Evolutionary conservation across 257 asterid species (phyloP).

Genomic region (Gentiana dahurica): DNA sequence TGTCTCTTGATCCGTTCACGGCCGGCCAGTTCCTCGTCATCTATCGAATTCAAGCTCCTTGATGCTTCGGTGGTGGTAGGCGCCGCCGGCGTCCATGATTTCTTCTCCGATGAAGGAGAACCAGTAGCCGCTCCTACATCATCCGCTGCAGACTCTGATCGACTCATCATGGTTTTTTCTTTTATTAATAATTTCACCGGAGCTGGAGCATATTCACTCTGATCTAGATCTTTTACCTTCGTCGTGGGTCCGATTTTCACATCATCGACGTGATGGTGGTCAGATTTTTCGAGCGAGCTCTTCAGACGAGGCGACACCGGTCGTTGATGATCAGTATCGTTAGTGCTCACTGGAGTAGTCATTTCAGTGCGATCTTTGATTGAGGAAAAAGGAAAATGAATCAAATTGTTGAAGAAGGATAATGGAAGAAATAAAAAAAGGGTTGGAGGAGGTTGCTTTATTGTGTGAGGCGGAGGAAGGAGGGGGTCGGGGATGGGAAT

Average conservation of each 20-base stretch:
- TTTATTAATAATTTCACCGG: not conserved
- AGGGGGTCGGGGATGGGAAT: too few species aligned
- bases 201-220: not conserved
- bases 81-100: not conserved
- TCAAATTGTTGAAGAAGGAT: constrained; percentile 3
- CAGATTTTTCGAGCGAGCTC: too few species aligned
- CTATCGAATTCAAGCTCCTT: not conserved
- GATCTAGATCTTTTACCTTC: not conserved
- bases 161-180: not conserved
- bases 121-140: not conserved
- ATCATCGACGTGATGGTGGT: not conserved
- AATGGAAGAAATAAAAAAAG: not conserved
- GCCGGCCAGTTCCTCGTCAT: constrained; percentile 21
- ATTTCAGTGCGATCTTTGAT: too few species aligned
- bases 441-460: constrained; percentile 8
- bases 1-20: constrained; percentile 76
- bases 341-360: too few species aligned
- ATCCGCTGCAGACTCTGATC: not conserved
- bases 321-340: too few species aligned
- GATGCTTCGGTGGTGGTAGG: not conserved
- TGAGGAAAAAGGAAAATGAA: too few species aligned
- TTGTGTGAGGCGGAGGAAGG: constrained; percentile 9
- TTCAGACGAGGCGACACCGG: too few species aligned
- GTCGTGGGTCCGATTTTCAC: not conserved
- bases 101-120: not conserved